A percentile compares a stretch with the other conserved stretches of the same genome.
These are phyloP conservation scores for Mycena albidolilacea DNA, from an alignment of 768 basidiomycete species.

Conservation along the genomic window DNA sequence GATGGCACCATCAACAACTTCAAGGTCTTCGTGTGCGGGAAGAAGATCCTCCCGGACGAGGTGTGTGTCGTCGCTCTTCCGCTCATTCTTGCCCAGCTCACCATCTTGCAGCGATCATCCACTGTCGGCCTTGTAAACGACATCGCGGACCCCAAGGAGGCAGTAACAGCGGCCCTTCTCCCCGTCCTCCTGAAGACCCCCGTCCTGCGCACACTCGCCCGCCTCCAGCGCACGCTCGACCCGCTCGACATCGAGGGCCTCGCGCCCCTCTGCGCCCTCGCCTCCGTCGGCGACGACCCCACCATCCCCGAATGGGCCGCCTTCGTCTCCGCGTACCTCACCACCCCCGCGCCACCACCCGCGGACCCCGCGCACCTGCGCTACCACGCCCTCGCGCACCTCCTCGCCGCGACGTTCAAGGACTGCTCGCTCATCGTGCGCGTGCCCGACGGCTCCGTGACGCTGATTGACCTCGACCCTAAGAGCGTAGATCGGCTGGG, in stretches of 20 bases:
- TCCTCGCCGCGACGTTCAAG: conserved; percentile 95
- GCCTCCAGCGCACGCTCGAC: conserved; percentile 85
- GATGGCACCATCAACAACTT: conserved; percentile 85
- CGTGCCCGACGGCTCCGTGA: conserved; percentile 54
- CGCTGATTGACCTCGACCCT: conserved; percentile 89
- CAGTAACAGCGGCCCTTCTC: conserved; percentile 66
- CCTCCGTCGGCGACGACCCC: conserved; percentile 62
- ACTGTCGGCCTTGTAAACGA: conserved; percentile 48
- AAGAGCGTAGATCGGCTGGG: conserved; percentile 77
- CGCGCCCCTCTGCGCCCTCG: conserved; percentile 57
- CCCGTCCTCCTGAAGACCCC: conserved; percentile 65
- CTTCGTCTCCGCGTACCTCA: conserved; percentile 72
- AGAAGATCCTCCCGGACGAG: conserved; percentile 68
- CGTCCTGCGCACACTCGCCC: conserved; percentile 67
- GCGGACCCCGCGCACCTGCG: conserved; percentile 57
- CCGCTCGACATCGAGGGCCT: conserved; percentile 90
- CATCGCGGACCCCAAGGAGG: conserved; percentile 57
- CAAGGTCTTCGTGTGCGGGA: conserved; percentile 81
- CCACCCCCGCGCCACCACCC: conserved; percentile 8
- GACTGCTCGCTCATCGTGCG: conserved; percentile 83
- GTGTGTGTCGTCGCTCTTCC: conserved; percentile 54
- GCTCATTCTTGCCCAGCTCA: background rate
- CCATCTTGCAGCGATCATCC: conserved; percentile 9
- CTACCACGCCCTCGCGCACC: conserved; percentile 79
- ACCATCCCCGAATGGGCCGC: conserved; percentile 73